Conservation (phyloP, 2,329 filamentous ascomycete species). For the Aspergillus ustus region DNA sequence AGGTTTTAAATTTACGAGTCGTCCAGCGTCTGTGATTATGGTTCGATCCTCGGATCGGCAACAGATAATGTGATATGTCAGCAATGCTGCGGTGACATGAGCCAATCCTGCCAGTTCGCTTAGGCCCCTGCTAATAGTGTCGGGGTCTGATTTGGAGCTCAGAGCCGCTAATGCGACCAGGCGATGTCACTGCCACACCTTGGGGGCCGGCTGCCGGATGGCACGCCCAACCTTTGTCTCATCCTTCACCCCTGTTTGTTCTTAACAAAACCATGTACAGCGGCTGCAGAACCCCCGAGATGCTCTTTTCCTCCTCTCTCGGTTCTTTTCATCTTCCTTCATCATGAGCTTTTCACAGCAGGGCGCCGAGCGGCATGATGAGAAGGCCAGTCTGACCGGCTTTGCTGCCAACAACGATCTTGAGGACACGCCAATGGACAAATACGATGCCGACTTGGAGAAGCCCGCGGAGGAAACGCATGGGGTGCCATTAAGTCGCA, state of each 20-base stretch:
- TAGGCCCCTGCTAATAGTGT: background rate
- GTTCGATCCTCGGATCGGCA: conserved; percentile 4
- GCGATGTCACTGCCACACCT: background rate
- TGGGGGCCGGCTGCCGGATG: background rate
- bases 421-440: conserved; percentile 3
- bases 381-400: conserved; percentile 5
- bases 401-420: background rate
- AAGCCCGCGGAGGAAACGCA: conserved; percentile 4
- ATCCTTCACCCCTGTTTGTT: conserved; percentile 1
- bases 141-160: background rate
- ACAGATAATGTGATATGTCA: conserved; percentile 4
- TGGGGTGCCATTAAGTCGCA: background rate
- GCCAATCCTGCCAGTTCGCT: conserved; percentile 2
- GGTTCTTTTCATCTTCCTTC: background rate
- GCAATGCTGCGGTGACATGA: conserved; percentile 9
- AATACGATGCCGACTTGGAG: conserved; percentile 10
- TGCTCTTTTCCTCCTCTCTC: background rate
- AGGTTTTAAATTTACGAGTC: background rate
- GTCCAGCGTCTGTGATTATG: conserved; percentile 2
- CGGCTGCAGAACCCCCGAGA: background rate
- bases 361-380: conserved; percentile 2
- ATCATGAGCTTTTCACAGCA: conserved; percentile 7
- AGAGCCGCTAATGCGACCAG: background rate
- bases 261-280: conserved; percentile 7
- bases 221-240: conserved; percentile 5